Base-by-base conservation (phyloP, 2,329 filamentous ascomycete species). In the Fusarium miscanthi region DNA sequence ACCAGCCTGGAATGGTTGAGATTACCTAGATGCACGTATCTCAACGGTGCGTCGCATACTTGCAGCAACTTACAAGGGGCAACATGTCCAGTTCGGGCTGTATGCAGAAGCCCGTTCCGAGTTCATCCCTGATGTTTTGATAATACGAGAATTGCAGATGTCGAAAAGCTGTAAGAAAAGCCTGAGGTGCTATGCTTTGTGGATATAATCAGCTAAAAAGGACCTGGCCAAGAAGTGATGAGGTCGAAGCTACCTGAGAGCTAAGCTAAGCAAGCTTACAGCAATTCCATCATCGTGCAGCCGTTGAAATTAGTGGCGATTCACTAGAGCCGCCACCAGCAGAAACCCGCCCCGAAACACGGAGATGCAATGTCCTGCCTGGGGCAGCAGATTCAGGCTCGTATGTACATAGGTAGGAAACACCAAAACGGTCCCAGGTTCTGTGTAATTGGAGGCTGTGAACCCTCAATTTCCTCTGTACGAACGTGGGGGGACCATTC, bases 281-380 rank as follows among this genome's bases (percentile, higher is more conserved):
- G 33, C 23, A 60, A 71, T 67, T 73, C 70, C 70, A 73, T 73
- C 70, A 73, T 73, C 17, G 58, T 73, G 70, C 70, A 73, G 70
- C 70, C 70, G 70, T 73, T 73, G 66, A 74, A 72, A 73, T 73
- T 73, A 74, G 70, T 73, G 70, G 70, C 70, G 63, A 64, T 69
- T 51, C 17, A 49, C 56, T 73, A 71, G 57, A 58, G 40, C 54
- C 61, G 61, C 66, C 54, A 70, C 54, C 54, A 56, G 49, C 43
- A 46, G 37, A 73, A 67, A 45, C 53, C 43, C 53, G 45, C 59
- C 45, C 62, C 66, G 70, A 62, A 49, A 30, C 57, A 64, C 42
- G 59, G 43, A 62, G 41, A 63, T 62, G 53, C 45, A 37, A 53
- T 25, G 33, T 14, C 23, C 23, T 40, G 23, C 23, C 21, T 21